Conservation (phyloP, 352 stramenopile species). For the Blastocystis sp. region DNA sequence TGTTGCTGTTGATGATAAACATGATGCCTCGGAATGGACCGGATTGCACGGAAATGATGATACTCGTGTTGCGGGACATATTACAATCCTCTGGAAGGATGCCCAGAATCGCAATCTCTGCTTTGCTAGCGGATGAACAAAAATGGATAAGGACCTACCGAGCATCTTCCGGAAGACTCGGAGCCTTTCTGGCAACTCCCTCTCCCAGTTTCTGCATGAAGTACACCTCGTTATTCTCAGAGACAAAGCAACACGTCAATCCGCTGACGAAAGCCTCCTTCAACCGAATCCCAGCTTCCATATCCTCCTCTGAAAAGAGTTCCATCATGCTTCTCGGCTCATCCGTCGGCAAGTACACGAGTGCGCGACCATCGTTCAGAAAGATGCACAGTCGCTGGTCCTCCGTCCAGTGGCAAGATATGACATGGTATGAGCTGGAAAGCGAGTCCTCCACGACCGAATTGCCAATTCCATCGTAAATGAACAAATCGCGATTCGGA, state of each 20-base stretch:
- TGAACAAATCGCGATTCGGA: conserved; percentile 26
- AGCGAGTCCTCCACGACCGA: conserved; percentile 46
- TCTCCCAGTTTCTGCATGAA: conserved; percentile 12
- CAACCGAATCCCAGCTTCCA: conserved; percentile 37
- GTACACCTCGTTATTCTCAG: conserved; percentile 43
- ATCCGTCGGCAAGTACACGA: conserved; percentile 31
- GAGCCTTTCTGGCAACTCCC: conserved; percentile 7
- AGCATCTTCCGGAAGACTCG: conserved; percentile 53
- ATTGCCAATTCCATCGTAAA: conserved; percentile 59
- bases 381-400: conserved; percentile 57
- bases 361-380: conserved; percentile 32
- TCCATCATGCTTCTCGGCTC: conserved; percentile 56
- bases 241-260: conserved; percentile 42
- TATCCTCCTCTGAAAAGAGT: conserved; percentile 47
- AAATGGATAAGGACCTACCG: not conserved
- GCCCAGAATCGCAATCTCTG: conserved; percentile 22
- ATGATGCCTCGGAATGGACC: conserved; percentile 52
- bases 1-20: conserved; percentile 38
- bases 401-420: conserved; percentile 29
- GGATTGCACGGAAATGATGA: conserved; percentile 34
- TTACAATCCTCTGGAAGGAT: conserved; percentile 53
- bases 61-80: conserved; percentile 47
- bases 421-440: conserved; percentile 50
- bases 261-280: conserved; percentile 38
- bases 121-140: conserved; percentile 1